These are phyloP conservation scores for Colletotrichum karsti DNA, from an alignment of 2,329 filamentous ascomycete species.

Conservation along the genomic window DNA sequence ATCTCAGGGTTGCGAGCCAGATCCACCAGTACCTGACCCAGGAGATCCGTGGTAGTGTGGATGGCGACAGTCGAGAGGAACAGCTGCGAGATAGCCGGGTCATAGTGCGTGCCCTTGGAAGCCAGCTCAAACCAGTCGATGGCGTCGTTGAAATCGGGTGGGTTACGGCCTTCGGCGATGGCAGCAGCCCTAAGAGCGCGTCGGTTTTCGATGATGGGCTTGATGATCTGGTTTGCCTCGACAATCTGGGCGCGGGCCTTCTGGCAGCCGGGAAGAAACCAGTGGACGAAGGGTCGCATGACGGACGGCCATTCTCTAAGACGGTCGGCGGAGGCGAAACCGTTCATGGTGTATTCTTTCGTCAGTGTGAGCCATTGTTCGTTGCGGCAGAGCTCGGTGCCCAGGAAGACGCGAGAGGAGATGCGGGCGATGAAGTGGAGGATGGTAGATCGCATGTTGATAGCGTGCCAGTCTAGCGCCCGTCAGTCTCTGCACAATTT, in stretches of 20 bases:
- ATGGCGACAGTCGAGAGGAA: conserved; percentile 74
- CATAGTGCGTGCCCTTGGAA: conserved; percentile 65
- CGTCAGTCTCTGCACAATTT: neutral
- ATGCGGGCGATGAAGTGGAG: conserved; percentile 52
- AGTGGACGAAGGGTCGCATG: conserved; percentile 50
- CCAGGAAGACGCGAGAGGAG: conserved; percentile 59
- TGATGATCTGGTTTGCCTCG: conserved; percentile 44
- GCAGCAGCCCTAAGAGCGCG: conserved; percentile 35
- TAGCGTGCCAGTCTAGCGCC: conserved; percentile 31
- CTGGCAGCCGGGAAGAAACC: conserved; percentile 50
- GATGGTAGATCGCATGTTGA: neutral
- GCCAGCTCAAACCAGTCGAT: conserved; percentile 52
- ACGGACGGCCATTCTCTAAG: conserved; percentile 50
- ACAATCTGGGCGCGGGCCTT: conserved; percentile 45
- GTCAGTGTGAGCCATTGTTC: conserved; percentile 54
- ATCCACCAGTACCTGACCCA: conserved; percentile 47
- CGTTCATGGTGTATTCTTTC: conserved; percentile 51
- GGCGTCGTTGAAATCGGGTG: conserved; percentile 40
- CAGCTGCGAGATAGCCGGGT: conserved; percentile 73
- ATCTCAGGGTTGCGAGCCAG: conserved; percentile 47
- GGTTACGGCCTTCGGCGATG: conserved; percentile 3
- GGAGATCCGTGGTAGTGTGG: conserved; percentile 49
- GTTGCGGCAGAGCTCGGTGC: conserved; percentile 52
- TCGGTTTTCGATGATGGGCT: conserved; percentile 40
- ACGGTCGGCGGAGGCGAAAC: conserved; percentile 42